phyloP scores from a whole-genome alignment of 2,329 filamentous ascomycete genomes.

The Fusarium liriodendri region DNA sequence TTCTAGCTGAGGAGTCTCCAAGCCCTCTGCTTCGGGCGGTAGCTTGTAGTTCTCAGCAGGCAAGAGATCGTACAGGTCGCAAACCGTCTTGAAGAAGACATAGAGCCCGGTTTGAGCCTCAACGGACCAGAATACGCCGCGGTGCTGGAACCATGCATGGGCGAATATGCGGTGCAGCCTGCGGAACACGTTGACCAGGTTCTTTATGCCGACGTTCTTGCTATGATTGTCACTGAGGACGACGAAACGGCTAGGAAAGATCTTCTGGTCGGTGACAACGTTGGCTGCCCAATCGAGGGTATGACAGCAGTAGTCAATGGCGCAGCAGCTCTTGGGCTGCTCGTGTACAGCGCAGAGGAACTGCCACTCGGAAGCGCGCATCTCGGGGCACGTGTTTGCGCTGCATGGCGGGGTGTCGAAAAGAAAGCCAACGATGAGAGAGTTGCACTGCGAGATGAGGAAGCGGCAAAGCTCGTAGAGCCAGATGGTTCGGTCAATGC shows the following conservation, averaged over 20 bases:
- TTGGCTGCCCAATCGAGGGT: constrained; percentile 98
- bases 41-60: constrained; percentile 97
- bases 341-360: constrained; percentile 98
- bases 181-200: constrained; percentile 94
- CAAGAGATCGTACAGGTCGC: constrained; percentile 89
- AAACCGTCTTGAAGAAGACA: constrained; percentile 96
- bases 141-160: constrained; percentile 98
- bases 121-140: constrained; percentile 93
- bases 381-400: constrained; percentile 90
- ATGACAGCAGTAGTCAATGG: constrained; percentile 99
- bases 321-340: constrained; percentile 95
- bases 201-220: constrained; percentile 76
- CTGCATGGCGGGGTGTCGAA: constrained; percentile 92
- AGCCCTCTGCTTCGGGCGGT: constrained; percentile 89
- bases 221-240: constrained; percentile 67
- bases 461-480: constrained; percentile 98
- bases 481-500: constrained; percentile 90
- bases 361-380: constrained; percentile 99
- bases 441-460: constrained; percentile 93
- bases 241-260: constrained; percentile 88
- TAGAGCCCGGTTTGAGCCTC: constrained; percentile 93
- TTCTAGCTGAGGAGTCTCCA: constrained; percentile 64
- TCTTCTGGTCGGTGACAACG: constrained; percentile 91
- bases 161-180: constrained; percentile 96
- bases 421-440: constrained; percentile 91